Base-by-base conservation (phyloP, 164 flowering plant species). In the Houttuynia cordata region DNA sequence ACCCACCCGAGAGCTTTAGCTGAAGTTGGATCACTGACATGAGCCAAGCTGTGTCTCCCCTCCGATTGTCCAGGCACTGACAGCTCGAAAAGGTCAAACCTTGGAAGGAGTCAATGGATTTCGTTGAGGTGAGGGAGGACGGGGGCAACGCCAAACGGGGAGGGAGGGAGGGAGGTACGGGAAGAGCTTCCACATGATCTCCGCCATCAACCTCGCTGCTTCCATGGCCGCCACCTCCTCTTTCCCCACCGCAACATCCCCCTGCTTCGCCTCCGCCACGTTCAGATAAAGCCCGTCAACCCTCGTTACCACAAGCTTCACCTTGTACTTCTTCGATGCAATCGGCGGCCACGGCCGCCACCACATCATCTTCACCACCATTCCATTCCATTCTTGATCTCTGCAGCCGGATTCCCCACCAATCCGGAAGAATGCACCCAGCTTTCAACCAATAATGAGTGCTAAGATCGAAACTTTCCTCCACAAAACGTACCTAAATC, bases 271-370 rank as follows among this genome's bases (percentile, higher is more conserved):
- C n/a, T 60, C 64, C 51, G 10, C 30, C 34, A n/a, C n/a, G 24
- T 19, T 51, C 34, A 19, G 21, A 42, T 22, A 49, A 49, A 70
- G 67, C 40, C 86, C 84, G 59, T 84, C 81, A 21, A 88, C 45
- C 67, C 80, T 71, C 62, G 71, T 18, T n/a, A 94, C 72, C 8
- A 74, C 73, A 14, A 94, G 69, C 69, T 68, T 86, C 57, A 91
- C 97, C 77, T 83, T 84, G 69, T 75, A 91, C 75, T 88, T 90
- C 69, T 59, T 84, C 70, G 88, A 58, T 57, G 67, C 50, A 58
- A 76, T 62, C 9, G 95, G 93, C 68, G 95, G 96, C 99, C 97
- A 88, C 39, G 96, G 96, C 69, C 96, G 78, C 99, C 99, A 88
- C 75, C 71, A 78, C 85, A 91, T 94, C 94, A 90, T 88, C 78